Conservation (phyloP, 1,284 basidiomycete genomes). For the Cutaneotrichosporon sp. region DNA sequence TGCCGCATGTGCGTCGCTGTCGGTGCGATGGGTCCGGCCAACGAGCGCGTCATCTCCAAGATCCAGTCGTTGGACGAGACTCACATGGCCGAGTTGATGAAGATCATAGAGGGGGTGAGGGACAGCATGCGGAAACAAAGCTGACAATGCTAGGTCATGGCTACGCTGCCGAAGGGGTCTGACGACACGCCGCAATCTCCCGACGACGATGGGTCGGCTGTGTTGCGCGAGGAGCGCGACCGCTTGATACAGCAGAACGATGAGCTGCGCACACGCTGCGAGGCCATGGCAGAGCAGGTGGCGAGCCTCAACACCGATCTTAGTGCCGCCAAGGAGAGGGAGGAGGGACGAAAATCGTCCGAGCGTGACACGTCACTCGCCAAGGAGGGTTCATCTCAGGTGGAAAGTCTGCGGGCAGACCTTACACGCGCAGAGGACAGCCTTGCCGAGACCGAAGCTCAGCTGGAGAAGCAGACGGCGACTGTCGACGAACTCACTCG, state of each 20-base stretch:
- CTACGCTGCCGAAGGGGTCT: conserved; percentile 26
- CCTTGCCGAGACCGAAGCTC: conserved; percentile 68
- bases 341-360: conserved; percentile 9
- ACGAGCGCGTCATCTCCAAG: conserved; percentile 43
- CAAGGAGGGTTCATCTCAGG: conserved; percentile 51
- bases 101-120: conserved; percentile 42
- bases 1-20: conserved; percentile 37
- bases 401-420: conserved; percentile 69
- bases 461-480: conserved; percentile 68
- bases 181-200: conserved; percentile 2
- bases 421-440: conserved; percentile 68
- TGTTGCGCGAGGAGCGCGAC: conserved; percentile 32
- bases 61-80: conserved; percentile 42
- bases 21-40: conserved; percentile 39
- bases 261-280: conserved; percentile 32
- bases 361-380: conserved; percentile 7
- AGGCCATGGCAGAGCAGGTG: conserved; percentile 40
- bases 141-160: conserved; percentile 26
- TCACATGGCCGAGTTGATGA: conserved; percentile 45
- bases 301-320: conserved; percentile 25
- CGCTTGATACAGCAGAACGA: conserved; percentile 39
- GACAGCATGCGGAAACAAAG: neutral
- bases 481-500: conserved; percentile 66
- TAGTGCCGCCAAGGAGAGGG: conserved; percentile 1
- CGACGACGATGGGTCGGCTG: conserved; percentile 15